Base-by-base conservation (phyloP, 495 filamentous ascomycete genomes). In the Penicillium pancosmium region DNA sequence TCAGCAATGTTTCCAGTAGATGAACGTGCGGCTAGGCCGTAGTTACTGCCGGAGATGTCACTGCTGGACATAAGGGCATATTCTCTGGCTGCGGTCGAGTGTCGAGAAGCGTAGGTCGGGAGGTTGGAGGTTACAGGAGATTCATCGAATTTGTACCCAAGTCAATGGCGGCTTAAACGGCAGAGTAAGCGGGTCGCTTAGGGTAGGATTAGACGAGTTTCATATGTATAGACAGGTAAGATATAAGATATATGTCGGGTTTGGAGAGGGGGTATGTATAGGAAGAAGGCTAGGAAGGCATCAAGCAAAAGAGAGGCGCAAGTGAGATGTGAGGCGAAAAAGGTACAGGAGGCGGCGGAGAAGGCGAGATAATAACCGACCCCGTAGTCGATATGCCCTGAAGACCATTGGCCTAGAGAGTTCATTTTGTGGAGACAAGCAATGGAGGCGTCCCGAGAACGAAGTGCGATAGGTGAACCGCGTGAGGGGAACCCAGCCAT, bases 11-110 rank as follows among this genome's bases (percentile, higher is more conserved):
- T 13, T 40, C 27, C 27, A 15, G 54, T 13, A 35, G 34, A 15
- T 43, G 61, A 54, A 33, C 73, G 27, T 53, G 80, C 34, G 82
- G 60, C 38, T 21, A 62, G 34, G 54, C 56, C 54, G 50, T 56
- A 52, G 18, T 21, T 46, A 41, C 57, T 63, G 56, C 57, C 63
- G 52, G 50, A 11, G 18, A 54, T 49, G 55, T 59, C 54, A 60
- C 19, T 23, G 52, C 43, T 58, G 34, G 66, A 58, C 68, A 70
- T 70, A 41, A 52, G 68, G 50, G 61, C 68, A 70, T 68, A 54
- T 46, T 67, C 55, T 52, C 54, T 50, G 58, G 43, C 25, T 13
- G 40, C 25, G 18, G 46, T 35, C 41, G 19, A 25, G 19, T 15
- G 19, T n/a, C 41, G 5, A 50, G 18, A 36, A 50, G 25, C 21